phyloP scores from a whole-genome alignment of 352 stramenopile species.

The Phytophthora ohioensis region DNA sequence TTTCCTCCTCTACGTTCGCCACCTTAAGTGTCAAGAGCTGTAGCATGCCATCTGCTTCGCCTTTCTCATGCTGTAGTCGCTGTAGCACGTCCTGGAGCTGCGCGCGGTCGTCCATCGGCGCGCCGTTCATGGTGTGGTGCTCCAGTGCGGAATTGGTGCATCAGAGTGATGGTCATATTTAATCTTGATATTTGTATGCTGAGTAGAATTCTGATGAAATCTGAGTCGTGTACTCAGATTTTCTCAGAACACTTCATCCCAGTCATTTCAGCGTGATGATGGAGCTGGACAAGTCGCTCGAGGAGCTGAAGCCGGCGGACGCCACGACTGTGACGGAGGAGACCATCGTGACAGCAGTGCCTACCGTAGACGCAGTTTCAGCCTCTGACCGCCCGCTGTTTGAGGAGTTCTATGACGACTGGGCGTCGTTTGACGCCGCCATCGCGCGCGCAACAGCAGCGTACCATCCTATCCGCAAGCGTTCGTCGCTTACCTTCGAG shows the following conservation, averaged over 20 bases:
- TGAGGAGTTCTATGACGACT: constrained; percentile 81
- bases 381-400: constrained; percentile 51
- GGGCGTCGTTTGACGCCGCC: constrained; percentile 69
- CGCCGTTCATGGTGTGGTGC: constrained; percentile 14
- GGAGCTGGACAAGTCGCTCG: constrained; percentile 34
- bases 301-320: constrained; percentile 32
- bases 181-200: neutral
- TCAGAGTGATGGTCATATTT: constrained; percentile 16
- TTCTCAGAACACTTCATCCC: neutral
- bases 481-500: constrained; percentile 85
- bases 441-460: constrained; percentile 65
- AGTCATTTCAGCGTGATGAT: constrained; percentile 20
- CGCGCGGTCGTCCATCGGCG: neutral
- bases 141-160: constrained; percentile 25
- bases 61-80: constrained; percentile 59
- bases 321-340: constrained; percentile 4
- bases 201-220: constrained; percentile 29
- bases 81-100: constrained; percentile 47
- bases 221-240: constrained; percentile 10
- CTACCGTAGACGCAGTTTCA: neutral
- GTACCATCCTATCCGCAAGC: constrained; percentile 84
- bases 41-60: constrained; percentile 62
- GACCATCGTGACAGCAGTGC: neutral
- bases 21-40: constrained; percentile 63
- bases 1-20: constrained; percentile 60